Percentiles rank a stretch among this genome's conserved stretches.
These are phyloP conservation scores for Candida sp. DNA, from an alignment of 1,139 yeast species.

Conservation along the genomic window DNA sequence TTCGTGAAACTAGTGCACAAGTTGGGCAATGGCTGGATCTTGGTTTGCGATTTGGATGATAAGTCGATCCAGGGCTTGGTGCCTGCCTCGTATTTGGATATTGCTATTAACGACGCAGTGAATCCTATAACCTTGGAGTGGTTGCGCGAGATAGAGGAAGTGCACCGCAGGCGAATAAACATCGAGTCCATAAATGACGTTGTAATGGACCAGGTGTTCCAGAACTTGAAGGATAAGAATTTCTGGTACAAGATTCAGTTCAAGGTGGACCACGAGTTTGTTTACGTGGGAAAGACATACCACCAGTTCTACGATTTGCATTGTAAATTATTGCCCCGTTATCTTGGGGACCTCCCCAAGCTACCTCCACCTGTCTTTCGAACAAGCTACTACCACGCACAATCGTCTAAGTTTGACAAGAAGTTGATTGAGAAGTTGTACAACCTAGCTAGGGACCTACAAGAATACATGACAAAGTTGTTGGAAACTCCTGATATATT, in stretches of 20 bases:
- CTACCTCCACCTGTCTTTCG: conserved; percentile 40
- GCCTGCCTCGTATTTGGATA: conserved; percentile 41
- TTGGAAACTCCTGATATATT: conserved; percentile 14
- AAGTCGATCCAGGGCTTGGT: conserved; percentile 32
- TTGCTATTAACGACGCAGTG: conserved; percentile 36
- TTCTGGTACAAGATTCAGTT: conserved; percentile 41
- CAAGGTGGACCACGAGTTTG: conserved; percentile 20
- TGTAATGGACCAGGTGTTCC: background rate
- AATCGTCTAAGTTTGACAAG: conserved; percentile 17
- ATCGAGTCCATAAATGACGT: background rate
- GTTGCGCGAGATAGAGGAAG: conserved; percentile 22
- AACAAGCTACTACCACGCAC: conserved; percentile 7
- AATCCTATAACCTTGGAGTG: conserved; percentile 36
- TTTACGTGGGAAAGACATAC: conserved; percentile 34
- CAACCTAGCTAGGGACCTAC: conserved; percentile 36
- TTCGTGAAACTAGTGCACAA: conserved; percentile 34
- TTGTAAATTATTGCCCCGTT: conserved; percentile 14
- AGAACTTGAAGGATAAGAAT: conserved; percentile 11
- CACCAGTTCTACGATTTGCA: conserved; percentile 42
- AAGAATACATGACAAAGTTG: conserved; percentile 35
- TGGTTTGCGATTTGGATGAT: conserved; percentile 34
- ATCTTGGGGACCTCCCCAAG: conserved; percentile 28
- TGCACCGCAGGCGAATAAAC: background rate
- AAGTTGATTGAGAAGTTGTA: conserved; percentile 20
- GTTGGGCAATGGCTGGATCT: conserved; percentile 43